Percentiles rank a stretch among this genome's conserved stretches.
Evolutionary conservation across 2,329 filamentous ascomycete genomes (phyloP).

Genomic region (Verticillium nubilum): DNA sequence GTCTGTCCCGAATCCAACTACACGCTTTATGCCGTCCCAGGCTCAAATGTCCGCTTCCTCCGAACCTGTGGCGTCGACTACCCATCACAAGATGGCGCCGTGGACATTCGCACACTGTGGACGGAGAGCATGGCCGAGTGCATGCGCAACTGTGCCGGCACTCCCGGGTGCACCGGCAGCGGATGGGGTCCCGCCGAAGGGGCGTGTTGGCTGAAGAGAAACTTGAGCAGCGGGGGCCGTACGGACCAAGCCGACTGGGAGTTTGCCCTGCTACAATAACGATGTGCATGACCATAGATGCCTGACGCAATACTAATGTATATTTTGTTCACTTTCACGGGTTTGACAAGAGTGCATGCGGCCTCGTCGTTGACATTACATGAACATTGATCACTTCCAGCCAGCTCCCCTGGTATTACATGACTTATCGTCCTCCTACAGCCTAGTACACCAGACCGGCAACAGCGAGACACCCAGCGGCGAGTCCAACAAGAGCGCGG

Average conservation of each 20-base stretch:
- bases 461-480: neutral
- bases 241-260: slow-evolving; percentile 31
- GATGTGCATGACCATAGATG: neutral
- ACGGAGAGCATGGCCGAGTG: slow-evolving; percentile 36
- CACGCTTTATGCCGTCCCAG: slow-evolving; percentile 35
- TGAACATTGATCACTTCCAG: neutral
- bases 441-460: neutral
- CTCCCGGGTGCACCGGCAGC: slow-evolving; percentile 32
- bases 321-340: neutral
- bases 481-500: neutral
- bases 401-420: neutral
- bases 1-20: slow-evolving; percentile 38
- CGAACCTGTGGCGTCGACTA: slow-evolving; percentile 42
- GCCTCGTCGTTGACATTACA: too few relatives aligned
- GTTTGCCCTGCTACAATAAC: slow-evolving; percentile 31
- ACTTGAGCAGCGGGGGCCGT: slow-evolving; percentile 23
- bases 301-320: neutral
- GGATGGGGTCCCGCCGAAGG: slow-evolving; percentile 38
- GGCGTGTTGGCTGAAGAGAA: slow-evolving; percentile 41
- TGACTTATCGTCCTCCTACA: neutral
- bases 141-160: slow-evolving; percentile 37
- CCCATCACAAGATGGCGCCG: slow-evolving; percentile 25
- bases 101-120: slow-evolving; percentile 27
- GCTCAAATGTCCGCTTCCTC: slow-evolving; percentile 33
- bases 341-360: too few relatives aligned